Evolutionary conservation across 257 asterid species (phyloP).

Genomic region (Plantago major): DNA sequence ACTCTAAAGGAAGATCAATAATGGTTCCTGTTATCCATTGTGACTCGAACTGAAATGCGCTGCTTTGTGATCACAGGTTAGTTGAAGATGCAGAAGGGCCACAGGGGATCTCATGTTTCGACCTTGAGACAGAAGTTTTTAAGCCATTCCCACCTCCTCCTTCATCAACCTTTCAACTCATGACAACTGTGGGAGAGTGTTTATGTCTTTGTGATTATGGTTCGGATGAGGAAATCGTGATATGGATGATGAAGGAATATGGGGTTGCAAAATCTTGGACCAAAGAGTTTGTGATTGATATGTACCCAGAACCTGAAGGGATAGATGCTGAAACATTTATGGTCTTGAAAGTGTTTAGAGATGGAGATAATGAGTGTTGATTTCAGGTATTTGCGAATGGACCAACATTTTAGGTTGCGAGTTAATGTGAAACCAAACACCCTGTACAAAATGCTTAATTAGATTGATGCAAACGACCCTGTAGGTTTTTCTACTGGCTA

Average conservation of each 20-base stretch:
- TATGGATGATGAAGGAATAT: slow-evolving; percentile 42
- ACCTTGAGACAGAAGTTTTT: slow-evolving; percentile 19
- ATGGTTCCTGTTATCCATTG: too few species aligned
- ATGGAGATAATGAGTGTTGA: too few species aligned
- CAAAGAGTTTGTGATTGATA: slow-evolving; percentile 24
- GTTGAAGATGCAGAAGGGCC: neutral
- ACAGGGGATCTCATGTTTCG: slow-evolving; percentile 1
- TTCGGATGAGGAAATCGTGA: slow-evolving; percentile 20
- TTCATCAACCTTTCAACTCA: neutral
- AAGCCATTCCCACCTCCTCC: slow-evolving; percentile 21
- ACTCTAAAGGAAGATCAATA: too few species aligned
- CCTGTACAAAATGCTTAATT: too few species aligned
- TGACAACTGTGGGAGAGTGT: slow-evolving; percentile 5
- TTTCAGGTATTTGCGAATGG: too few species aligned
- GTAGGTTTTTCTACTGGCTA: too few species aligned
- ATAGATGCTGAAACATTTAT: neutral
- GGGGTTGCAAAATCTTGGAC: slow-evolving; percentile 32
- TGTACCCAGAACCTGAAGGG: slow-evolving; percentile 14
- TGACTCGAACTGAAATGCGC: too few species aligned
- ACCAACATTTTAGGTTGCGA: too few species aligned
- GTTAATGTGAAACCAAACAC: too few species aligned
- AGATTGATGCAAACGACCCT: too few species aligned
- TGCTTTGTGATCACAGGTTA: slow-evolving; percentile 14
- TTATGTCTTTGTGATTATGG: slow-evolving; percentile 28
- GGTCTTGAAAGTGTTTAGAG: slow-evolving; percentile 25